Evolutionary conservation across 2,329 filamentous ascomycete species (phyloP).

Genomic region (Byssochlamys sp.): DNA sequence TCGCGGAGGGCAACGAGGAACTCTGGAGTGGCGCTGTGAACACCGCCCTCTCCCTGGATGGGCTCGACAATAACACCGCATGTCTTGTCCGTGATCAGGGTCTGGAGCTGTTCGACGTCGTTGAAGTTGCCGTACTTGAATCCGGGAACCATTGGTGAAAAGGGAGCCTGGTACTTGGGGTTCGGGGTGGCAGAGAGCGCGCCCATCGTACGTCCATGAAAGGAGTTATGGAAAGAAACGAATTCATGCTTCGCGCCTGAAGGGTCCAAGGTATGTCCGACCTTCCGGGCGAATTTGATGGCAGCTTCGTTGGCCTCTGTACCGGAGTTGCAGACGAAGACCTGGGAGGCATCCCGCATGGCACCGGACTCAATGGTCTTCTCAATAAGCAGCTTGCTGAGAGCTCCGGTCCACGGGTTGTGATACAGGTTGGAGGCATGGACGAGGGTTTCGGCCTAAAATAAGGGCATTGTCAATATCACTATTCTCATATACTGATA

Average conservation of each 20-base stretch:
- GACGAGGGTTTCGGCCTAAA: constrained; percentile 60
- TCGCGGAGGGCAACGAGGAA: constrained; percentile 77
- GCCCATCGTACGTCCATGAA: constrained; percentile 96
- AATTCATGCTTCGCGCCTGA: constrained; percentile 68
- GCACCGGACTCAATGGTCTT: constrained; percentile 68
- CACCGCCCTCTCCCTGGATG: constrained; percentile 92
- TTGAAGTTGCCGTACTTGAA: constrained; percentile 83
- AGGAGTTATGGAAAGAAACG: constrained; percentile 82
- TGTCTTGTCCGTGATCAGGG: constrained; percentile 70
- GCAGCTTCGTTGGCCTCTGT: constrained; percentile 96
- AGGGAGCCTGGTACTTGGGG: constrained; percentile 92
- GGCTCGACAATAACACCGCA: constrained; percentile 94
- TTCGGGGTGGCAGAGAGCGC: constrained; percentile 91
- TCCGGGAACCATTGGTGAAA: constrained; percentile 88
- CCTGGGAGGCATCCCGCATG: constrained; percentile 69
- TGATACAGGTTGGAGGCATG: constrained; percentile 96
- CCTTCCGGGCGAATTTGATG: constrained; percentile 91
- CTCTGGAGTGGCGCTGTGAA: constrained; percentile 70
- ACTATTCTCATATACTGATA: constrained; percentile 3
- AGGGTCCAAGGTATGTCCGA: constrained; percentile 65
- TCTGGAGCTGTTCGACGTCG: constrained; percentile 60
- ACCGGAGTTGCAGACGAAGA: constrained; percentile 93
- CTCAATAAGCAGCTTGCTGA: constrained; percentile 76
- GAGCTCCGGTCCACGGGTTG: constrained; percentile 85
- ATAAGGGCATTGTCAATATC: constrained; percentile 13